Percentiles rank a stretch among this genome's conserved stretches.
These are phyloP conservation scores for Papilionanthe hybrid DNA, from an alignment of 116 monocot genomes.

Conservation along the genomic window DNA sequence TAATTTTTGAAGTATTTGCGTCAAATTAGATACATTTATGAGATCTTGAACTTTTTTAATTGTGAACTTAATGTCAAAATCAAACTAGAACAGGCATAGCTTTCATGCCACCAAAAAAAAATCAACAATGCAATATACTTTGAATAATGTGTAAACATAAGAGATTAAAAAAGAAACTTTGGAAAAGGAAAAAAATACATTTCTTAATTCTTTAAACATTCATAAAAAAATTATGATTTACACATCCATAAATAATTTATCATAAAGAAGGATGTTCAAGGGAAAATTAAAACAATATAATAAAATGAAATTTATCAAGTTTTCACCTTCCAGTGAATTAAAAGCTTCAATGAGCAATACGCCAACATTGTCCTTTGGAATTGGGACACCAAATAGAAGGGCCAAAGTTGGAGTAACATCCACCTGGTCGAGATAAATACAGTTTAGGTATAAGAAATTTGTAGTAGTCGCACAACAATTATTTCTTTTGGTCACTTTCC, in stretches of 20 bases:
- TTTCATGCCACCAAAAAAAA: not conserved
- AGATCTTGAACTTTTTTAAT: not conserved
- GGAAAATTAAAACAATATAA: too few species aligned
- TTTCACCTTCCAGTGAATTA: constrained; percentile 43
- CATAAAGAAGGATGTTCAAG: not conserved
- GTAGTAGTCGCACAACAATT: not conserved
- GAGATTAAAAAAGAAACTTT: not conserved
- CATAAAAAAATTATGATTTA: not conserved
- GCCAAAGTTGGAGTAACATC: constrained; percentile 86
- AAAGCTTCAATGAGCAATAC: constrained; percentile 47
- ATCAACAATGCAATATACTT: not conserved
- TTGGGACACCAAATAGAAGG: constrained; percentile 85
- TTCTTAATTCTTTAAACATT: not conserved
- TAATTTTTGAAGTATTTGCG: not conserved
- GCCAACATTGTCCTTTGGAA: constrained; percentile 93
- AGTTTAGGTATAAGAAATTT: not conserved
- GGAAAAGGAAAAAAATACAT: not conserved
- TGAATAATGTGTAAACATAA: not conserved
- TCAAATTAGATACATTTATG: not conserved
- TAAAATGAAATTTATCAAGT: too few species aligned
- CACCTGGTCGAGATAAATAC: constrained; percentile 37
- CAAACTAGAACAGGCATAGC: not conserved
- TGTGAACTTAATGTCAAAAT: not conserved
- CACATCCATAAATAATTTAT: not conserved
- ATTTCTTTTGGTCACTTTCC: not conserved